phyloP scores from a whole-genome alignment of 2,329 filamentous ascomycete species.

The Neonectria faginata region DNA sequence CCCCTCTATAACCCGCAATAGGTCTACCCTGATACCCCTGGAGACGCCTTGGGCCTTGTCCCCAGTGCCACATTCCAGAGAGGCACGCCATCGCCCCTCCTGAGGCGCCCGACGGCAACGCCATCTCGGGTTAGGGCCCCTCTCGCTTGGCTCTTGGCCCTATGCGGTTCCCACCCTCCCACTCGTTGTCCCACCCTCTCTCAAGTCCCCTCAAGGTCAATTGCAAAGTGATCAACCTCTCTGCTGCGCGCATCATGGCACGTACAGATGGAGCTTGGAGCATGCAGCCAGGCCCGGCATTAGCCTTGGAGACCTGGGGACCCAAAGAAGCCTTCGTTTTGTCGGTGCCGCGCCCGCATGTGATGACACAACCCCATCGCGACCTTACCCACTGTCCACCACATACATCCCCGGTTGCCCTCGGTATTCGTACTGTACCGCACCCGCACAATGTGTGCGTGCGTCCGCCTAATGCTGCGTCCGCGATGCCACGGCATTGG shows the following conservation, averaged over 20 bases:
- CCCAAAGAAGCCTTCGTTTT: neutral
- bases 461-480: constrained; percentile 16
- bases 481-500: constrained; percentile 31
- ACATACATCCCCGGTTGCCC: neutral
- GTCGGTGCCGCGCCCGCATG: constrained; percentile 22
- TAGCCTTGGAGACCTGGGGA: constrained; percentile 14
- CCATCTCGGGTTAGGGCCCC: constrained; percentile 41
- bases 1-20: neutral
- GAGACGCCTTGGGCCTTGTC: constrained; percentile 14
- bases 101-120: constrained; percentile 40
- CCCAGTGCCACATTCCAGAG: constrained; percentile 40
- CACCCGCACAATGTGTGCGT: constrained; percentile 10
- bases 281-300: constrained; percentile 24
- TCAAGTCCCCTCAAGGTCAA: constrained; percentile 26
- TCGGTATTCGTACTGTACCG: neutral
- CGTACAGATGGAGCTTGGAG: constrained; percentile 12
- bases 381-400: constrained; percentile 1
- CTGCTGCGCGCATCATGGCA: constrained; percentile 9
- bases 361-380: constrained; percentile 26
- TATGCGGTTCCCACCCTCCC: constrained; percentile 15
- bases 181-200: neutral
- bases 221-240: constrained; percentile 18
- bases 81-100: constrained; percentile 39
- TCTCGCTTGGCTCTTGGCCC: constrained; percentile 27
- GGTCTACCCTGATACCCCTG: constrained; percentile 14